Evolutionary conservation across 306 rosid genomes (phyloP).

Genomic region (Lathyrus tuberosus): DNA sequence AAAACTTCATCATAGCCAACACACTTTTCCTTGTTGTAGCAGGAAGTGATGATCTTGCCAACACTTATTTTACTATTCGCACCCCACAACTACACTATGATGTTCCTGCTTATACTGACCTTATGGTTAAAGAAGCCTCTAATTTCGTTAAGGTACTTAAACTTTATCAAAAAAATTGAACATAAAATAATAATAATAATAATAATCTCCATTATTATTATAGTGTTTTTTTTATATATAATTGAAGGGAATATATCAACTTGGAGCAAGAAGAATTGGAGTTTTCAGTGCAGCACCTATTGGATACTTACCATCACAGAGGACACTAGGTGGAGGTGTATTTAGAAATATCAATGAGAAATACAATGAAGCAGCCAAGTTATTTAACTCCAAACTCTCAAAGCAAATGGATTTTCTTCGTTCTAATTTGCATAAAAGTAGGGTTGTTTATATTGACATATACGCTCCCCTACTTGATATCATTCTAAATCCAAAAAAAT

Average conservation of each 20-base stretch:
- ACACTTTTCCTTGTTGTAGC: conserved; percentile 58
- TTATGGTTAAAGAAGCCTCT: conserved; percentile 54
- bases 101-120: conserved; percentile 71
- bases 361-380: conserved; percentile 56
- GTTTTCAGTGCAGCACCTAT: conserved; percentile 71
- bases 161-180: background rate
- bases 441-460: conserved; percentile 56
- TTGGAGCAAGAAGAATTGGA: conserved; percentile 49
- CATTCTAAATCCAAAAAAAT: conserved; percentile 47
- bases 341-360: conserved; percentile 51
- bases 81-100: conserved; percentile 54
- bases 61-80: conserved; percentile 58
- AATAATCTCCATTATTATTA: no score
- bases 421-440: conserved; percentile 39
- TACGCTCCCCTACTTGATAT: conserved; percentile 63
- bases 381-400: conserved; percentile 59
- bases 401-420: conserved; percentile 38
- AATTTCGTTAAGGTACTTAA: conserved; percentile 54
- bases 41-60: conserved; percentile 81
- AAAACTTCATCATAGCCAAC: conserved; percentile 59
- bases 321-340: conserved; percentile 67
- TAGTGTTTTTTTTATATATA: no score
- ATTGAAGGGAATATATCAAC: no score
- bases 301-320: conserved; percentile 75
- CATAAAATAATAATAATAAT: no score